Base-by-base conservation (phyloP, 75 land plant genomes). In the Adiantum capillusveneris region DNA sequence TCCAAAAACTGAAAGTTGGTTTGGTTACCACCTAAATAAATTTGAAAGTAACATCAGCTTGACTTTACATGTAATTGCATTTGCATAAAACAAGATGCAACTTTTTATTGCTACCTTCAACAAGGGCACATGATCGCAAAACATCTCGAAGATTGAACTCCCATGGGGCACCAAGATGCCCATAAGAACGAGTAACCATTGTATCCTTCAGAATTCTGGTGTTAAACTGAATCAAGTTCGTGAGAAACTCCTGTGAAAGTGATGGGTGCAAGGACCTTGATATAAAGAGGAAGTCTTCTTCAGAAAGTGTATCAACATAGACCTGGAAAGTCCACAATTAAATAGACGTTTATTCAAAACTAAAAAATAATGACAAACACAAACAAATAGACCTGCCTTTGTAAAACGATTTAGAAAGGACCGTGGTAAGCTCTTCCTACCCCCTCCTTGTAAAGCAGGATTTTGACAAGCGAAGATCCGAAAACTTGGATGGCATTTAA, bases 71-170 rank as follows among this genome's bases (percentile, higher is more conserved):
- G n/a, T n/a, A n/a, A n/a, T 34, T 34, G 37, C 37, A 3, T 34
- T 9, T 34, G 37, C 37, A 34, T 27, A 60, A 16, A 50, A 13
- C 57, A 6, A 29, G 14, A 6, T 5, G 21, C 6, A 37, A 51
- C 53, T 31, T 56, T 11, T 5, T 16, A 31, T 26, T 11, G 18
- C 24, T 29, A 84, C 92, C 82, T 82, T 82, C 64, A 20, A 90
- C 76, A 12, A 95, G 70, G 52, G 77, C 62, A 63, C 99, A 95
- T 58, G 94, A 86, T 29, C 99, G 78, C 18, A 90, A 41, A 13
- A 95, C 82, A 80, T 95, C 99, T 30, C 99, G 92, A 12, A 95
- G 79, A 75, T 95, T 95, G 67, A 95, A 95, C 59, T 95, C 99
- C 99, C 99, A 95, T 3, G 99, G 99, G 1, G 93, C 74, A 16